These are phyloP conservation scores for Zalerion maritima DNA, from an alignment of 495 filamentous ascomycete species.

Conservation along the genomic window DNA sequence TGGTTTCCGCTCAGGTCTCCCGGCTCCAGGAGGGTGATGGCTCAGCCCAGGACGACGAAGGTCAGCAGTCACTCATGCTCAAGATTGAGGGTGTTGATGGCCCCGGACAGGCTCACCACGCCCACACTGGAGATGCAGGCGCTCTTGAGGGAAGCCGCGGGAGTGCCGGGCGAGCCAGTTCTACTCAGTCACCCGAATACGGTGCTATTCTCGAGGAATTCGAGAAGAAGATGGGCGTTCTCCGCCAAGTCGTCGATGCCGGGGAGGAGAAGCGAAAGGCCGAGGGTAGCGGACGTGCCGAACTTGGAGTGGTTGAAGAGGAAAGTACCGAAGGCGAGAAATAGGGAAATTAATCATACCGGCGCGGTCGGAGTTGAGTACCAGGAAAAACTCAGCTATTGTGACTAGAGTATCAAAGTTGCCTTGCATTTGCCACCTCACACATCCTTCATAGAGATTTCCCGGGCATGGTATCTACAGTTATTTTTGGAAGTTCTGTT, in stretches of 20 bases:
- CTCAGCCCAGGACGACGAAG: slow-evolving; percentile 13
- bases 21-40: slow-evolving; percentile 23
- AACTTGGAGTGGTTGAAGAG: slow-evolving; percentile 2
- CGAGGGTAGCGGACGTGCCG: too few relatives aligned
- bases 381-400: too few relatives aligned
- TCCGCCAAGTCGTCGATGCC: slow-evolving; percentile 33
- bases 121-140: slow-evolving; percentile 15
- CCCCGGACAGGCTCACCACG: slow-evolving; percentile 11
- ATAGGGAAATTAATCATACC: too few relatives aligned
- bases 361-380: too few relatives aligned
- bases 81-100: slow-evolving; percentile 47
- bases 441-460: too few relatives aligned
- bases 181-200: slow-evolving; percentile 24
- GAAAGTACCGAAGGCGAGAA: too few relatives aligned
- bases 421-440: too few relatives aligned
- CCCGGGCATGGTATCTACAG: too few relatives aligned
- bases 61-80: slow-evolving; percentile 41
- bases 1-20: slow-evolving; percentile 24
- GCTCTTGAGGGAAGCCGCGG: slow-evolving; percentile 20
- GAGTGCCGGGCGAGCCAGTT: slow-evolving; percentile 14
- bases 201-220: slow-evolving; percentile 51
- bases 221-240: slow-evolving; percentile 43
- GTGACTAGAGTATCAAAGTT: too few relatives aligned
- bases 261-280: slow-evolving; percentile 26
- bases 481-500: too few relatives aligned